Evolutionary conservation across 768 basidiomycete genomes (phyloP), one percentile per base, ranked within the genome.

Genomic region (Leccinum rimulosum): DNA sequence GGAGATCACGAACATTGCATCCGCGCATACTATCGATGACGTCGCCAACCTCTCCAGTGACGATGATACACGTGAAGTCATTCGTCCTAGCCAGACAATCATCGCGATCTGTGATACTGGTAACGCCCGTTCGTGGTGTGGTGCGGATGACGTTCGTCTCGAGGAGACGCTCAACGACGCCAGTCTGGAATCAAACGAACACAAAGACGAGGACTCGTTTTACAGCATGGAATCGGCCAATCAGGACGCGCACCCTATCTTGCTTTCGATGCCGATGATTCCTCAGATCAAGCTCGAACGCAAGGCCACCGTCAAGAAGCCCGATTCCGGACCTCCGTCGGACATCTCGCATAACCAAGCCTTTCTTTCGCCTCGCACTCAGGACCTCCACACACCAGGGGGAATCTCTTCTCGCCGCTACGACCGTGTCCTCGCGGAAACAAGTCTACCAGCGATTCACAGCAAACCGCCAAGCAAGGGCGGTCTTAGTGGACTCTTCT

Each of bases 181-280:
- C 5, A 27, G 8, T 55, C 55, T 45, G 43, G 47, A 59, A 31
- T n/a, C 49, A 4, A 52, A 22, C 17, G 30, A 52, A 19, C 33
- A 11, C 48, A 36, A 52, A 22, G 30, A 49, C 43, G 71, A 71
- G 8, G 54, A 58, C 12, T 69, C 71, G 3, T 48, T 69, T 0
- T 71, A 73, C 12, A 66, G 67, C 51, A 59, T 48, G 59, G 63
- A 65, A 48, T 73, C 71, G 17, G 67, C 69, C 22, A 63, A 71
- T 50, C 61, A 66, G 22, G 67, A 69, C 6, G 57, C 55, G 2
- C 67, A 71, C 49, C 54, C 56, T 2, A 22, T 62, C 36, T 58
- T 71, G 50, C 63, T 71, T 51, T 69, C 71, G 4, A 73, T 69
- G 56, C 69, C 70, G 6, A 57, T 63, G 1, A 73, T 70, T n/a